Conservation (phyloP, 331 rosid genomes). For the Rosa hybrid region DNA sequence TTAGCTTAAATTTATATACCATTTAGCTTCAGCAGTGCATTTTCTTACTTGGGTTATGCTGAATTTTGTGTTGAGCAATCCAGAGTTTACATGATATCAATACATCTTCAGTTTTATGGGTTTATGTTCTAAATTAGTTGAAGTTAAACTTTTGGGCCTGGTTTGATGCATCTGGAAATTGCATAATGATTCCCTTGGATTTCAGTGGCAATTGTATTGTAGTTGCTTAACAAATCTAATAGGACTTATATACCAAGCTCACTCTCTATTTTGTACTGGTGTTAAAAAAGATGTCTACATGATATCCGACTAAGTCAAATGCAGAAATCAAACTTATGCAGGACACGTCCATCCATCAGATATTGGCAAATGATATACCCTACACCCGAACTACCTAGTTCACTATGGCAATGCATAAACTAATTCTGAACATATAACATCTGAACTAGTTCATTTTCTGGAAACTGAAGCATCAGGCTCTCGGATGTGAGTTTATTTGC, state of each 20-base stretch:
- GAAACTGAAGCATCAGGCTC: too few species aligned
- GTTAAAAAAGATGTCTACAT: neutral
- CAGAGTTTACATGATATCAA: too few species aligned
- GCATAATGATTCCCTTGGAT: neutral
- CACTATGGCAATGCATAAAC: neutral
- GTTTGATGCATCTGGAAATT: too few species aligned
- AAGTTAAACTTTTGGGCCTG: too few species aligned
- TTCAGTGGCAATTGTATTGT: neutral
- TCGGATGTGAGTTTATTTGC: too few species aligned
- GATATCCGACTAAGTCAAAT: neutral
- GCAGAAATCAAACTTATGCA: conserved; percentile 3
- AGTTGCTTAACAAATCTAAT: neutral
- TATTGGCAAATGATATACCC: neutral
- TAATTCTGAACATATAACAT: conserved; percentile 1
- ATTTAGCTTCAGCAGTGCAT: neutral
- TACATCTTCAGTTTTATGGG: too few species aligned
- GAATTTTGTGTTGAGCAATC: neutral
- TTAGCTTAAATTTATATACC: too few species aligned
- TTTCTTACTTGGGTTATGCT: conserved; percentile 1
- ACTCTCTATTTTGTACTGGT: neutral
- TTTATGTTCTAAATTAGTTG: too few species aligned
- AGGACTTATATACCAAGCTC: neutral
- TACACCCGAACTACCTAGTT: neutral
- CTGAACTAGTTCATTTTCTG: neutral
- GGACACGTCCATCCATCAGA: neutral